These are phyloP conservation scores for Leishmania major DNA, from an alignment of 208 protist genomes.

Conservation along the genomic window DNA sequence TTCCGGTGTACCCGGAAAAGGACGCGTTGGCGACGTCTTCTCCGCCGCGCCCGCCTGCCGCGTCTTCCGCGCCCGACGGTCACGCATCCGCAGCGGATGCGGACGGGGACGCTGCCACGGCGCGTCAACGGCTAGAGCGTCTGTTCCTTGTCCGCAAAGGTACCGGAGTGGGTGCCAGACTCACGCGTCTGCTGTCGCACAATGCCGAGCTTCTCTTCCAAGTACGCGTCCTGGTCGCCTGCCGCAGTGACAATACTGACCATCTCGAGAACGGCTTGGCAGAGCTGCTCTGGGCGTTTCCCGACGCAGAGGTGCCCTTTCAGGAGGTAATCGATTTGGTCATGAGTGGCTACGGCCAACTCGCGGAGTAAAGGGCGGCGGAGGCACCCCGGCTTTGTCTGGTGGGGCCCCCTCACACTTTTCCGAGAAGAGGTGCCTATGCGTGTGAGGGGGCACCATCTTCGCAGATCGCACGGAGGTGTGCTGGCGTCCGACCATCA, in stretches of 20 bases:
- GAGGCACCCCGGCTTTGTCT: not conserved
- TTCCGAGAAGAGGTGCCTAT: not conserved
- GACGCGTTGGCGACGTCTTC: not conserved
- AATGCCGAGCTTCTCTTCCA: slow-evolving; percentile 18
- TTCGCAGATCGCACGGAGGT: not conserved
- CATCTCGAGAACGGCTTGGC: slow-evolving; percentile 7
- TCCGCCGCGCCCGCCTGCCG: slow-evolving; percentile 18
- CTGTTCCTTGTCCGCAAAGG: slow-evolving; percentile 19
- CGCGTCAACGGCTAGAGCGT: slow-evolving; percentile 10
- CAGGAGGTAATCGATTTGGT: slow-evolving; percentile 11
- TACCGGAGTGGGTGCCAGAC: not conserved
- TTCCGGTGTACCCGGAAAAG: slow-evolving; percentile 50
- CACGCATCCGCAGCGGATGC: not conserved
- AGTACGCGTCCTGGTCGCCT: slow-evolving; percentile 28
- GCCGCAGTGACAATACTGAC: slow-evolving; percentile 10
- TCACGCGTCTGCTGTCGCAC: slow-evolving; percentile 12
- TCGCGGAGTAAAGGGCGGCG: slow-evolving; percentile 3
- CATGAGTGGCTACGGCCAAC: slow-evolving; percentile 9
- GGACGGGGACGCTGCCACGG: slow-evolving; percentile 2
- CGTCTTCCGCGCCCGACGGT: not conserved
- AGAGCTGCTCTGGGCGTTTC: slow-evolving; percentile 12
- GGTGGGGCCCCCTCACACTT: not conserved
- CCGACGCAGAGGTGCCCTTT: slow-evolving; percentile 7
- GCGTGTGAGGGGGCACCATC: not conserved
- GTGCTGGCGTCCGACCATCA: not conserved